phyloP scores from a whole-genome alignment of 2,329 filamentous ascomycete species.

The Penicillium capsulatum region DNA sequence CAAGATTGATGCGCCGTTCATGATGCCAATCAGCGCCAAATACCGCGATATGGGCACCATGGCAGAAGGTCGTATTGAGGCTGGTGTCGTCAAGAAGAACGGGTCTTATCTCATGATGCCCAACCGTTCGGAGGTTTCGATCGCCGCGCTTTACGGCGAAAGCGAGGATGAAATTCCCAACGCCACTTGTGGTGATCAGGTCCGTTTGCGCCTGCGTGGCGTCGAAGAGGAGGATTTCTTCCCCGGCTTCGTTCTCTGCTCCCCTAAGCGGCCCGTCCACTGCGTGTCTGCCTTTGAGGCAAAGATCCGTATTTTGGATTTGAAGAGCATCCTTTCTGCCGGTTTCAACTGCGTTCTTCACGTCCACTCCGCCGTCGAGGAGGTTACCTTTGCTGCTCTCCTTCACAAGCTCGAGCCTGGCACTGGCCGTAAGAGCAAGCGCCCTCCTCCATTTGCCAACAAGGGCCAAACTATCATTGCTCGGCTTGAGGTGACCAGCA shows the following conservation, averaged over 20 bases:
- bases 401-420: slow-evolving; percentile 95
- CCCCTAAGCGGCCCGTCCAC: slow-evolving; percentile 87
- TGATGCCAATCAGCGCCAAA: slow-evolving; percentile 97
- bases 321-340: slow-evolving; percentile 88
- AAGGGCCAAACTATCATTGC: slow-evolving; percentile 82
- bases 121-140: slow-evolving; percentile 74
- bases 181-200: slow-evolving; percentile 89
- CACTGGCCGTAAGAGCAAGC: slow-evolving; percentile 88
- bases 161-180: slow-evolving; percentile 84
- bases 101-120: slow-evolving; percentile 91
- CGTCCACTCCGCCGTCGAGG: slow-evolving; percentile 95
- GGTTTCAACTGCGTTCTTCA: slow-evolving; percentile 98
- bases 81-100: slow-evolving; percentile 88
- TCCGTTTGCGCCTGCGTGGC: slow-evolving; percentile 85
- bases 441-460: slow-evolving; percentile 83
- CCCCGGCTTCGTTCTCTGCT: slow-evolving; percentile 94
- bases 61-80: slow-evolving; percentile 95
- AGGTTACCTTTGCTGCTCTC: slow-evolving; percentile 84
- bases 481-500: slow-evolving; percentile 78
- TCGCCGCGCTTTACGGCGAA: slow-evolving; percentile 87
- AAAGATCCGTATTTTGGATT: slow-evolving; percentile 89
- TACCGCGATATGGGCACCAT: slow-evolving; percentile 97
- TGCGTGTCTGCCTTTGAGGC: slow-evolving; percentile 87
- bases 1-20: slow-evolving; percentile 96
- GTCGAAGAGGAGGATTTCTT: slow-evolving; percentile 96